Evolutionary conservation across 768 basidiomycete genomes (phyloP), one percentile per base, ranked within the genome.

Genomic region (Tulasnella sp.): DNA sequence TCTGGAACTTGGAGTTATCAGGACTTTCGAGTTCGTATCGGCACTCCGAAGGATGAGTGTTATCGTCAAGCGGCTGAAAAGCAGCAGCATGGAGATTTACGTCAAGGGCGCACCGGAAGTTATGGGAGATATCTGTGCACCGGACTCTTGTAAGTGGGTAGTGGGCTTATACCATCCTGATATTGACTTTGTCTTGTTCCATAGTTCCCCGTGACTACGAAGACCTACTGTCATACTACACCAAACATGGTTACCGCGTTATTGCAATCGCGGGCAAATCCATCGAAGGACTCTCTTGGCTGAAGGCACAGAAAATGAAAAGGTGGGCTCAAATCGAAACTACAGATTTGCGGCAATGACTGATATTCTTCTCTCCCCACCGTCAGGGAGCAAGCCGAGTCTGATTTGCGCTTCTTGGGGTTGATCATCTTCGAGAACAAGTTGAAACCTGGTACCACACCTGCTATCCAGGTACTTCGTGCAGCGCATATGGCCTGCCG

Each of bases 91-190:
- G 92, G 96, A 99, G 69, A 78, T 97, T 10, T 98, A 98, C 68
- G 93, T 94, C 66, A 99, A 99, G 69, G 96, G 96, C n/a, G 96
- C 96, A 1, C 96, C 96, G 0, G 96, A 99, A 71, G 91, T 97
- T 58, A 98, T 99, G 94, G 70, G 73, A 5, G 93, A 94, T 43
- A 97, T 99, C 59, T 99, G 96, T 69, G 87, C 93, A 56, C 84
- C 78, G 62, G 81, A 86, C 53, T 88, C 94, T n/a, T 84, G 95
- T 98, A 66, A 65, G 92, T 76, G 3, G 38, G n/a, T 4, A 17
- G 26, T 30, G 11, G 27, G 1, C 19, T 34, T 50, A 17, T 34
- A 17, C 27, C 24, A 3, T 51, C 41, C 15, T 23, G 32, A 3
- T 26, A 10, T 23, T 30, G 29, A 60, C 45, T 4, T 48, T 26